Percentiles rank a stretch among this genome's conserved stretches.
These are phyloP conservation scores for Takakia lepidozioides DNA, from an alignment of 225 moss, liverwort and hornwort genomes.

Conservation along the genomic window DNA sequence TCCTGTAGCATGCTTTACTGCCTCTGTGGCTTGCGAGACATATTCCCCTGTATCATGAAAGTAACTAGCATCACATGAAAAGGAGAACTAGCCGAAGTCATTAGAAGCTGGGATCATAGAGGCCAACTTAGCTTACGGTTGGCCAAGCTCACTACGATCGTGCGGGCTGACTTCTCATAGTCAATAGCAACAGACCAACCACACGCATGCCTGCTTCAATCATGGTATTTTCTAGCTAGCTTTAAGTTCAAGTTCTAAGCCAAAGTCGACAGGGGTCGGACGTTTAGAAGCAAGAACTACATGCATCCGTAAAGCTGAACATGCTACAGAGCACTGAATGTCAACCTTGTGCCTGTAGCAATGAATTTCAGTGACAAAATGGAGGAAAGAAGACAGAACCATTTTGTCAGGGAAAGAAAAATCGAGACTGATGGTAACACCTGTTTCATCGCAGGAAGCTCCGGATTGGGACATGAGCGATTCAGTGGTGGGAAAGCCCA, in stretches of 20 bases:
- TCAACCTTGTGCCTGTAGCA: neutral
- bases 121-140: no score
- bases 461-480: constrained; percentile 11
- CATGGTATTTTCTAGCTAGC: no score
- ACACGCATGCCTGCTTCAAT: neutral
- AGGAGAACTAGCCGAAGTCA: no score
- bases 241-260: no score
- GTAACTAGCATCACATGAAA: neutral
- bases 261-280: no score
- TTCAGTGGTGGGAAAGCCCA: constrained; percentile 3
- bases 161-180: no score
- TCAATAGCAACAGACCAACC: neutral
- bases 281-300: no score
- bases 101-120: no score
- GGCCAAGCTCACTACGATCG: no score
- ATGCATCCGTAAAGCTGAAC: no score
- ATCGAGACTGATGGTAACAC: neutral
- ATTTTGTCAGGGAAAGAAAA: neutral
- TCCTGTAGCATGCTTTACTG: constrained; percentile 22
- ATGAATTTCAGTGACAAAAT: neutral
- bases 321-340: no score
- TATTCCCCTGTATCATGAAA: constrained; percentile 8
- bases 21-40: constrained; percentile 15
- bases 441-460: constrained; percentile 7
- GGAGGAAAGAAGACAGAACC: neutral